Evolutionary conservation across 208 protist species (phyloP).

Genomic region (Crithidia mellificae): DNA sequence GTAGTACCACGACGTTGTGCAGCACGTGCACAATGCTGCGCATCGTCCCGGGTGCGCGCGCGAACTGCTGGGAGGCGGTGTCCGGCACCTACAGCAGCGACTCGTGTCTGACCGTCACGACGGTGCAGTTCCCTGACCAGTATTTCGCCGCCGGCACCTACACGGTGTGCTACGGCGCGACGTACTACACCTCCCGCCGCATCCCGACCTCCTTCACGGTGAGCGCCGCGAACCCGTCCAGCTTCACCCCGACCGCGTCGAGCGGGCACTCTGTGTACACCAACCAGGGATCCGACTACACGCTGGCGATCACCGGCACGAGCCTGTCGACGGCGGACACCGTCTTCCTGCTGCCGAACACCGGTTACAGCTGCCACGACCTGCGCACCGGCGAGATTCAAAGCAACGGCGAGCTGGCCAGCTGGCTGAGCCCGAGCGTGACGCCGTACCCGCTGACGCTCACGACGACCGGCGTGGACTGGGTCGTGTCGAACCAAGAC

Average conservation of each 20-base stretch:
- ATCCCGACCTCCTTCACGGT: constrained; percentile 69
- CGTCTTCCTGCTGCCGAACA: constrained; percentile 73
- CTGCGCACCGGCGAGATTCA: constrained; percentile 59
- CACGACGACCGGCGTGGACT: constrained; percentile 49
- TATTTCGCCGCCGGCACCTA: constrained; percentile 67
- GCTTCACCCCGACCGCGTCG: constrained; percentile 36
- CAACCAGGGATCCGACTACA: constrained; percentile 75
- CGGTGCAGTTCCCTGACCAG: constrained; percentile 69
- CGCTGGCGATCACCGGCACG: constrained; percentile 62
- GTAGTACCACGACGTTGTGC: constrained; percentile 44
- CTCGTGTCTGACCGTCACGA: constrained; percentile 54
- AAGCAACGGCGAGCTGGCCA: constrained; percentile 50
- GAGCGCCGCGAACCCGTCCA: constrained; percentile 59
- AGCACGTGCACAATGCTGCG: constrained; percentile 61
- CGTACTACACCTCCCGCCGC: constrained; percentile 44
- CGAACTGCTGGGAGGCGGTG: constrained; percentile 71
- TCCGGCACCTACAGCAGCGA: constrained; percentile 56
- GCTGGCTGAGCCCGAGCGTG: constrained; percentile 70
- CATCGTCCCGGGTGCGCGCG: constrained; percentile 57
- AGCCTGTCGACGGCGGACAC: constrained; percentile 51
- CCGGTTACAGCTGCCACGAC: constrained; percentile 85
- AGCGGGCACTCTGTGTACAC: constrained; percentile 51
- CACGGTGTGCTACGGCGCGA: constrained; percentile 79
- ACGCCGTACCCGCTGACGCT: constrained; percentile 52
- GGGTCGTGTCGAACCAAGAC: constrained; percentile 63